phyloP scores from a whole-genome alignment of 2,329 filamentous ascomycete genomes.

The Ascochyta fabae region DNA sequence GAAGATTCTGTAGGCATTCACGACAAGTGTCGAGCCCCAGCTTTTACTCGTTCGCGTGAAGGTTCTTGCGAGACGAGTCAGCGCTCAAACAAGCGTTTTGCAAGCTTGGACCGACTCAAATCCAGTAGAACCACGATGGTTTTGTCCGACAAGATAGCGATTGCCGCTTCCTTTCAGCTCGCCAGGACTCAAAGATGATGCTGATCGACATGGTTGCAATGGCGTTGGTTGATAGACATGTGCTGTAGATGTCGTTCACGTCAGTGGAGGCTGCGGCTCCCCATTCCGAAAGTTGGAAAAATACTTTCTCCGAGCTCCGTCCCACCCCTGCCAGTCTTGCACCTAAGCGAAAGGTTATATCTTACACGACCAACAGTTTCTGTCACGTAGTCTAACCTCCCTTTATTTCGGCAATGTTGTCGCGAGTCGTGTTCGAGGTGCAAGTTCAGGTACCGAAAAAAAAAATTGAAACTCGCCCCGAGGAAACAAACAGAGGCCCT shows the following conservation, averaged over 20 bases:
- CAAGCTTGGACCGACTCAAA: background rate
- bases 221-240: constrained; percentile 11
- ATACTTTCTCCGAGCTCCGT: background rate
- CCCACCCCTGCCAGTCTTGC: background rate
- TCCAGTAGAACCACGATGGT: background rate
- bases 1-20: background rate
- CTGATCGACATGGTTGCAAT: constrained; percentile 10
- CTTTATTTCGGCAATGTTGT: constrained; percentile 2
- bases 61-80: constrained; percentile 12
- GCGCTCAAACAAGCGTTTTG: constrained; percentile 19
- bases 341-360: constrained; percentile 6
- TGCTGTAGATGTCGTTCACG: constrained; percentile 11
- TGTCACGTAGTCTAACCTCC: background rate
- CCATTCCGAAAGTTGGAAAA: constrained; percentile 8
- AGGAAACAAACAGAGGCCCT: constrained; percentile 14
- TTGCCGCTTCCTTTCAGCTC: background rate
- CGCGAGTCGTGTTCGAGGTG: constrained; percentile 12
- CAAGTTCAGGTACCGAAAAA: constrained; percentile 1
- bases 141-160: background rate
- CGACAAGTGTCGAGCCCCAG: constrained; percentile 8
- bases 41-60: constrained; percentile 17
- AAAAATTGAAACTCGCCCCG: constrained; percentile 3
- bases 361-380: background rate
- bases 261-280: constrained; percentile 15
- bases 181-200: constrained; percentile 6